A percentile compares a stretch with the other conserved stretches of the same genome.
Evolutionary conservation across 2,329 filamentous ascomycete genomes (phyloP).

Genomic region (Trichoderma asperellum): DNA sequence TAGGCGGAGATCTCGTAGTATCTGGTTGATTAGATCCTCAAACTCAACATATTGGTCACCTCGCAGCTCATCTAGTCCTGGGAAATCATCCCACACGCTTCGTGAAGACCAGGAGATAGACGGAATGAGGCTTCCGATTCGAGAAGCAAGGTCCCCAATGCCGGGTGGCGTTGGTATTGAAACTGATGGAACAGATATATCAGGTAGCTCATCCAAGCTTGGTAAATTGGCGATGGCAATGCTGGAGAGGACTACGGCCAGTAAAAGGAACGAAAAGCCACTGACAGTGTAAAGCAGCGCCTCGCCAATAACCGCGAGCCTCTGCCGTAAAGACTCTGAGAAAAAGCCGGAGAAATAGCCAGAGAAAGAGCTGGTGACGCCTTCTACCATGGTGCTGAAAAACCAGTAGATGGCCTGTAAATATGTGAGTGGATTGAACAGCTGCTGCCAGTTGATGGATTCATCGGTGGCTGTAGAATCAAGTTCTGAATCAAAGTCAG

Average conservation of each 20-base stretch:
- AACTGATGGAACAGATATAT: constrained; percentile 4
- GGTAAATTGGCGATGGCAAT: constrained; percentile 16
- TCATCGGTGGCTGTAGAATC: constrained; percentile 29
- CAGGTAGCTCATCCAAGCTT: not conserved
- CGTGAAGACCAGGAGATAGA: constrained; percentile 38
- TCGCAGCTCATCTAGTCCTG: constrained; percentile 15
- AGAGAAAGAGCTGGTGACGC: constrained; percentile 29
- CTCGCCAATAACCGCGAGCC: constrained; percentile 24
- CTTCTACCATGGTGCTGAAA: constrained; percentile 33
- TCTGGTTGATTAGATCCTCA: constrained; percentile 35
- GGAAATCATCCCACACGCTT: constrained; percentile 31
- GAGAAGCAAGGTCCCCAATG: not conserved
- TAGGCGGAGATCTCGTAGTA: constrained; percentile 30
- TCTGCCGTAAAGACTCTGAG: constrained; percentile 25
- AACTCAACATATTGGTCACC: constrained; percentile 32
- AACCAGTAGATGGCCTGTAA: constrained; percentile 36
- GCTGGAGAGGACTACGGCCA: constrained; percentile 7
- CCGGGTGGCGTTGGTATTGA: constrained; percentile 1
- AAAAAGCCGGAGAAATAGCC: constrained; percentile 29
- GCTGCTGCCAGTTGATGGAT: constrained; percentile 35
- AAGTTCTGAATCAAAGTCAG: constrained; percentile 29
- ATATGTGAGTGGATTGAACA: constrained; percentile 42
- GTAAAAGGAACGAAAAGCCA: not conserved
- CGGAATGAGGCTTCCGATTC: constrained; percentile 34
- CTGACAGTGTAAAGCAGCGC: not conserved